A percentile compares a stretch with the other conserved stretches of the same genome.
These are phyloP conservation scores for Wallacemonas sp. DNA, from an alignment of 208 protist species.

Conservation along the genomic window DNA sequence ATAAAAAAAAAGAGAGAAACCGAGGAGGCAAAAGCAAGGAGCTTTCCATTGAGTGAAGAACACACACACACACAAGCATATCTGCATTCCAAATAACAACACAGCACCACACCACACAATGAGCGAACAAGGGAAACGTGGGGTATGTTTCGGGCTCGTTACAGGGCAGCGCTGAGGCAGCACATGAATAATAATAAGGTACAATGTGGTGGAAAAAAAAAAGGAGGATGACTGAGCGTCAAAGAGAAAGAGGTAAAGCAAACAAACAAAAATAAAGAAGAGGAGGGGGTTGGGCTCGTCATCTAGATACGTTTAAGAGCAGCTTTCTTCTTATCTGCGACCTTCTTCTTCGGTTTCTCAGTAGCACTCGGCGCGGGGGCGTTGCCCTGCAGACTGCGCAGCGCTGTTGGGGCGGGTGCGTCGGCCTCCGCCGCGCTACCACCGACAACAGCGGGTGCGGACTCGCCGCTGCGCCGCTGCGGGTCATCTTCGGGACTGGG, in stretches of 20 bases:
- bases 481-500: constrained; percentile 17
- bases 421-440: constrained; percentile 18
- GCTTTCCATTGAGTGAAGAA: no score
- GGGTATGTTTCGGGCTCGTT: no score
- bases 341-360: constrained; percentile 37
- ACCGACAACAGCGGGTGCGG: no score
- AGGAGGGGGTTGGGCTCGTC: background rate
- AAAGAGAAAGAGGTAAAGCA: background rate
- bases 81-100: no score
- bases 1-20: no score
- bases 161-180: no score
- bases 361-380: background rate
- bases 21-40: no score
- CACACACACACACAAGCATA: no score
- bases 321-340: constrained; percentile 57
- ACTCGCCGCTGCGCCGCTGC: constrained; percentile 16
- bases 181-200: no score
- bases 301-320: constrained; percentile 56
- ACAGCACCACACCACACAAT: no score
- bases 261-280: background rate
- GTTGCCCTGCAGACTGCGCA: constrained; percentile 22
- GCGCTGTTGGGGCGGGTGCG: constrained; percentile 14
- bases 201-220: no score
- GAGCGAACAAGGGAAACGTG: no score
- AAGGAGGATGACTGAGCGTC: background rate